These are phyloP conservation scores for Magnolia changhungtana DNA, from an alignment of 164 flowering plant species.

Conservation along the genomic window DNA sequence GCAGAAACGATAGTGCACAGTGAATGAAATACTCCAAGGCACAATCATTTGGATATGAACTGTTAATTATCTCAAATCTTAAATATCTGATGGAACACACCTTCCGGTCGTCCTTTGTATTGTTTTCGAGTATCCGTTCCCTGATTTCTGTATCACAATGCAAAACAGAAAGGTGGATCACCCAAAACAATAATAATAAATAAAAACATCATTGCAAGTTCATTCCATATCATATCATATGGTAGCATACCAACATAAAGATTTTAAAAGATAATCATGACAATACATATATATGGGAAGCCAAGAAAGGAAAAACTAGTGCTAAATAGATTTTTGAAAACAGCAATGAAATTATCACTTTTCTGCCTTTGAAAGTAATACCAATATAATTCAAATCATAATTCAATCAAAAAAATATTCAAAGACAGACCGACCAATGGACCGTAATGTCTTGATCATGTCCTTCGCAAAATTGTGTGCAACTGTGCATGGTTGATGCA, in stretches of 20 bases:
- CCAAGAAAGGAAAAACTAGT: too few species aligned
- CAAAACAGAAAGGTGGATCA: background rate
- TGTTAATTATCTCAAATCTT: constrained; percentile 5
- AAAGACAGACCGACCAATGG: background rate
- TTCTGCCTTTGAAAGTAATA: too few species aligned
- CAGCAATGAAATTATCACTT: too few species aligned
- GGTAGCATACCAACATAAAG: background rate
- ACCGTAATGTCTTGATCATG: background rate
- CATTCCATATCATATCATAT: background rate
- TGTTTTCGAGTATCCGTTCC: constrained; percentile 48
- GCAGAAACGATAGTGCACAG: background rate
- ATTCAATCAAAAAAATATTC: too few species aligned
- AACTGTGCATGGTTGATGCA: background rate
- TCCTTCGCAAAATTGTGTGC: background rate
- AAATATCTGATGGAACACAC: constrained; percentile 24
- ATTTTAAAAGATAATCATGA: too few species aligned
- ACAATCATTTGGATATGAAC: background rate
- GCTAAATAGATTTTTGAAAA: too few species aligned
- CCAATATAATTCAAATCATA: too few species aligned
- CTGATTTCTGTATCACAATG: constrained; percentile 40
- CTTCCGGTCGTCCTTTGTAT: constrained; percentile 50
- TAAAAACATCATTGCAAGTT: background rate
- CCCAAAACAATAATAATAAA: background rate
- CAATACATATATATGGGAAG: too few species aligned
- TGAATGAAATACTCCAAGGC: background rate